These are phyloP conservation scores for Torulaspora maleeae DNA, from an alignment of 805 yeast species.

Conservation along the genomic window DNA sequence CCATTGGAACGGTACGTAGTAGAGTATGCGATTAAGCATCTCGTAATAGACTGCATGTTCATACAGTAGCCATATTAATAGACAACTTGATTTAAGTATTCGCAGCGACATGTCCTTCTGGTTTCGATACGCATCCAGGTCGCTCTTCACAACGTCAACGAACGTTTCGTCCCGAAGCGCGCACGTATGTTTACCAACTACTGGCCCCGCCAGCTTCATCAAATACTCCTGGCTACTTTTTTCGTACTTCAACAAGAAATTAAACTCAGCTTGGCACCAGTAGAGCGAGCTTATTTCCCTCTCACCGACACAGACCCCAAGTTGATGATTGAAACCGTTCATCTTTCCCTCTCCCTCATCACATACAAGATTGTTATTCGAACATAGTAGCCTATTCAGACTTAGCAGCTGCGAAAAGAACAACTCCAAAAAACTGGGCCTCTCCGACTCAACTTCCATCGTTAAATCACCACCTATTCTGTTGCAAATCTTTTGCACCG, in stretches of 20 bases:
- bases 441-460: neutral
- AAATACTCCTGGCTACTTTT: neutral
- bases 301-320: neutral
- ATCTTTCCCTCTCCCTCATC: neutral
- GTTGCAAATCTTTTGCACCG: slow-evolving; percentile 1
- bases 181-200: slow-evolving; percentile 10
- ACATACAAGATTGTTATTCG: neutral
- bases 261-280: slow-evolving; percentile 8
- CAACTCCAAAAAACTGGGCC: slow-evolving; percentile 11
- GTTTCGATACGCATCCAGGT: slow-evolving; percentile 4
- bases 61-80: slow-evolving; percentile 12
- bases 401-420: slow-evolving; percentile 16
- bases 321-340: slow-evolving; percentile 13
- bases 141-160: slow-evolving; percentile 6
- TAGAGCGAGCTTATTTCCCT: neutral
- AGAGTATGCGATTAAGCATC: slow-evolving; percentile 10
- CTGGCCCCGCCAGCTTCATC: slow-evolving; percentile 3
- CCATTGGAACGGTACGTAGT: slow-evolving; percentile 12
- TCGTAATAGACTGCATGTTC: slow-evolving; percentile 12
- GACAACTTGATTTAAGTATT: slow-evolving; percentile 15
- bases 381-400: slow-evolving; percentile 11
- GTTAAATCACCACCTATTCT: slow-evolving; percentile 2
- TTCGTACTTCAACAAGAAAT: neutral
- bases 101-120: slow-evolving; percentile 7
- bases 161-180: neutral